These are phyloP conservation scores for Mortierella sp. DNA, from an alignment of 371 early-diverging fungal genomes.

Conservation along the genomic window DNA sequence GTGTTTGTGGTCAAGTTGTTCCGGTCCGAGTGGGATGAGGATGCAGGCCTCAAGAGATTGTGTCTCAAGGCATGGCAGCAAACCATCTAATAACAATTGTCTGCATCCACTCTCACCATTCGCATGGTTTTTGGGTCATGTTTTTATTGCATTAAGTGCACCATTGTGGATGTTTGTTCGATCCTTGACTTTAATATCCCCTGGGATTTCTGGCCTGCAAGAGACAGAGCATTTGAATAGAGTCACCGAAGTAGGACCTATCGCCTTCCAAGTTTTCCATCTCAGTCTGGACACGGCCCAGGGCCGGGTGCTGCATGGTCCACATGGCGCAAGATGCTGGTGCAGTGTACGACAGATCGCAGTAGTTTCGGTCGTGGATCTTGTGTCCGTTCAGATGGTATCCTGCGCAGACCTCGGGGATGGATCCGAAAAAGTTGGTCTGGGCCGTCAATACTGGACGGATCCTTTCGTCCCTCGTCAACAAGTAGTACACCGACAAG, in stretches of 20 bases:
- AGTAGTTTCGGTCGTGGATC: slow-evolving; percentile 63
- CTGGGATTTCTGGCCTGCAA: slow-evolving; percentile 60
- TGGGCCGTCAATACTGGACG: slow-evolving; percentile 64
- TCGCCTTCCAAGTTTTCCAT: slow-evolving; percentile 67
- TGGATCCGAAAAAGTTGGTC: slow-evolving; percentile 69
- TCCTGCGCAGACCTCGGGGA: slow-evolving; percentile 67
- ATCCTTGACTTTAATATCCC: slow-evolving; percentile 28
- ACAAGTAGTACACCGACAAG: slow-evolving; percentile 69
- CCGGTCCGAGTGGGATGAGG: slow-evolving; percentile 37
- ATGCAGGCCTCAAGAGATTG: slow-evolving; percentile 26
- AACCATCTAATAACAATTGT: slow-evolving; percentile 2
- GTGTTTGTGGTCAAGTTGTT: slow-evolving; percentile 20
- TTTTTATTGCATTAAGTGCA: background rate
- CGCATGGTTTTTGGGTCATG: background rate
- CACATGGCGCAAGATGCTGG: slow-evolving; percentile 72
- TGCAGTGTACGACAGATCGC: slow-evolving; percentile 73
- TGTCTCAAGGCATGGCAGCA: slow-evolving; percentile 41
- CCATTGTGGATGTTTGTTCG: background rate
- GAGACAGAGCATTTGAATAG: slow-evolving; percentile 70
- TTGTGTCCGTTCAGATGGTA: slow-evolving; percentile 67
- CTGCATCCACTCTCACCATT: background rate
- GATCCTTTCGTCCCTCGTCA: slow-evolving; percentile 67
- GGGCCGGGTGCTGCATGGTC: slow-evolving; percentile 64
- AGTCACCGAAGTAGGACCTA: slow-evolving; percentile 74
- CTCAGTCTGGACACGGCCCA: slow-evolving; percentile 57